Percentiles rank a stretch among this genome's conserved stretches.
Evolutionary conservation across 1,284 basidiomycete genomes (phyloP).

Genomic region (Vanrija sp.): DNA sequence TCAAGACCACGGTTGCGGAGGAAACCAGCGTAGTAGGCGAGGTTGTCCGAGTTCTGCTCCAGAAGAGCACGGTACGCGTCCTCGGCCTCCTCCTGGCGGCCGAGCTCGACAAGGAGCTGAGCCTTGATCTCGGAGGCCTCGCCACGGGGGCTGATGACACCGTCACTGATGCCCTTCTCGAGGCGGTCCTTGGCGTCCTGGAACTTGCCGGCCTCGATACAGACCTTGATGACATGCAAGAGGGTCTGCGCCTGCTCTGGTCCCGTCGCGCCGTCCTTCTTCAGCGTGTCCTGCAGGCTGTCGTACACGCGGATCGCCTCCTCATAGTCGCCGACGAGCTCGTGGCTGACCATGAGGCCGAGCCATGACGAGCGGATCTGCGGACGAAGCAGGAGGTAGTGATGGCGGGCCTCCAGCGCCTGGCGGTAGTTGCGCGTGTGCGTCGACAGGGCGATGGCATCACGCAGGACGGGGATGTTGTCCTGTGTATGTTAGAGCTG

Average conservation of each 20-base stretch:
- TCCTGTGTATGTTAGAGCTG: conserved; percentile 56
- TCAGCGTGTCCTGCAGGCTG: conserved; percentile 52
- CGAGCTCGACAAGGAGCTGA: conserved; percentile 61
- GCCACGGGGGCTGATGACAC: conserved; percentile 66
- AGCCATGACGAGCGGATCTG: conserved; percentile 87
- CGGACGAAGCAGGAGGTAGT: conserved; percentile 75
- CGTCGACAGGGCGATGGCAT: conserved; percentile 83
- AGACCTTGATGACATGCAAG: conserved; percentile 73
- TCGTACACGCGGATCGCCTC: conserved; percentile 74
- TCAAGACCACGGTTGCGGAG: conserved; percentile 64
- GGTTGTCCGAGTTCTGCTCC: conserved; percentile 79
- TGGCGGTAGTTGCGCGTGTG: conserved; percentile 81
- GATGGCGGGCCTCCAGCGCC: conserved; percentile 77
- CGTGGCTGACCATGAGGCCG: conserved; percentile 80
- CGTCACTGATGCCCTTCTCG: conserved; percentile 62
- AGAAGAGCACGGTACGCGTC: conserved; percentile 75
- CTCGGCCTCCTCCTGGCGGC: conserved; percentile 63
- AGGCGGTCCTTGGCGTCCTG: conserved; percentile 58
- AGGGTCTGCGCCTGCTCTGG: conserved; percentile 77
- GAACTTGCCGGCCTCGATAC: conserved; percentile 65
- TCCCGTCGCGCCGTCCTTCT: conserved; percentile 56
- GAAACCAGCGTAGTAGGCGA: conserved; percentile 74
- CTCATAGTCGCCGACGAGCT: conserved; percentile 69
- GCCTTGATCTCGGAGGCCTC: conserved; percentile 67
- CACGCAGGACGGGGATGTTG: conserved; percentile 88